Evolutionary conservation across 2,329 filamentous ascomycete genomes (phyloP).

Genomic region (Verticillium klebahnii): DNA sequence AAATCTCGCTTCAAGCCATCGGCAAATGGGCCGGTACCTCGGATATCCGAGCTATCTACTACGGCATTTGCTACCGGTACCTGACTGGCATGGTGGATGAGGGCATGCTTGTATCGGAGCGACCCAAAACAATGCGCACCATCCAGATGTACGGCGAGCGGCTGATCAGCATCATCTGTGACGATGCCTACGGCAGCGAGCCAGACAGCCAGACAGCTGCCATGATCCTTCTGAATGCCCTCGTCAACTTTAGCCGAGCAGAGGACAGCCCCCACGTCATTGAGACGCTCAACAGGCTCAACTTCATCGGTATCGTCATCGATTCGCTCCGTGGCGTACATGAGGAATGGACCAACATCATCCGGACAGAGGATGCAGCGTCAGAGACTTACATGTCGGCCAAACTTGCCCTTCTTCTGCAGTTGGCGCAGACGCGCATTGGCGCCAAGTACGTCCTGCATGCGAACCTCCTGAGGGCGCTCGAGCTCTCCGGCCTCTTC

Average conservation of each 20-base stretch:
- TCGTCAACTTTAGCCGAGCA: slow-evolving; percentile 68
- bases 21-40: slow-evolving; percentile 67
- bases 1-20: slow-evolving; percentile 76
- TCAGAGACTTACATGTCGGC: slow-evolving; percentile 57
- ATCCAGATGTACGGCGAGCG: slow-evolving; percentile 66
- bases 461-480: slow-evolving; percentile 76
- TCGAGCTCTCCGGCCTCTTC: slow-evolving; percentile 83
- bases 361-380: slow-evolving; percentile 37
- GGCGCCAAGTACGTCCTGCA: slow-evolving; percentile 86
- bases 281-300: slow-evolving; percentile 75
- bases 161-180: slow-evolving; percentile 81
- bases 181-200: slow-evolving; percentile 86
- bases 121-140: slow-evolving; percentile 65
- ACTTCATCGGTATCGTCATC: slow-evolving; percentile 86
- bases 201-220: slow-evolving; percentile 79
- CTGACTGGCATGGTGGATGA: slow-evolving; percentile 63
- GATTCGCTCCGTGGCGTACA: slow-evolving; percentile 80
- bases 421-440: slow-evolving; percentile 76
- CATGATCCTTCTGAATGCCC: slow-evolving; percentile 73
- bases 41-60: slow-evolving; percentile 76
- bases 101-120: slow-evolving; percentile 40
- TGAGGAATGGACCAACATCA: slow-evolving; percentile 60
- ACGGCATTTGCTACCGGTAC: slow-evolving; percentile 87
- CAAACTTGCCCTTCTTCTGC: slow-evolving; percentile 75
- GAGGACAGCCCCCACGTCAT: slow-evolving; percentile 72